Percentiles rank a stretch among this genome's conserved stretches.
These are phyloP conservation scores for Porodaedalea pini DNA, from an alignment of 1,284 basidiomycete species.

Conservation along the genomic window DNA sequence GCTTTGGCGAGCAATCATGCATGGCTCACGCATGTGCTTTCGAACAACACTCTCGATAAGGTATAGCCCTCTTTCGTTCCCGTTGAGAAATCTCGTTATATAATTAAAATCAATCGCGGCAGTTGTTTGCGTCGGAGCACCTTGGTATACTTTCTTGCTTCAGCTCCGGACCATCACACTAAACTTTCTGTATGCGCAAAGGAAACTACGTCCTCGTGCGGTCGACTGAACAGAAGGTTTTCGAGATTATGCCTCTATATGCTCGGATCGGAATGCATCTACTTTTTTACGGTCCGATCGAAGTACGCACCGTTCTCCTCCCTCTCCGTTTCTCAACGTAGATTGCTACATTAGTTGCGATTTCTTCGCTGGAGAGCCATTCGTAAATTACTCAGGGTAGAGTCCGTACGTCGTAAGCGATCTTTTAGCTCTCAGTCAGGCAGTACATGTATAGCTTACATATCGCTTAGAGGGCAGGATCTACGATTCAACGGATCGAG, in stretches of 20 bases:
- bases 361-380: conserved; percentile 39
- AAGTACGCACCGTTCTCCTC: conserved; percentile 2
- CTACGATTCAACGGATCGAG: conserved; percentile 26
- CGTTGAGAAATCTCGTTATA: background rate
- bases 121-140: conserved; percentile 19
- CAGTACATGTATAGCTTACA: background rate
- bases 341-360: conserved; percentile 26
- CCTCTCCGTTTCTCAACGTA: background rate
- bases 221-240: conserved; percentile 39
- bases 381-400: conserved; percentile 38
- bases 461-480: conserved; percentile 28
- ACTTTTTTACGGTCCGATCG: conserved; percentile 35
- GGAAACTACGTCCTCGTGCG: conserved; percentile 42
- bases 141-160: background rate
- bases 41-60: conserved; percentile 11
- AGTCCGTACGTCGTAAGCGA: conserved; percentile 43
- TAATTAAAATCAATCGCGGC: background rate
- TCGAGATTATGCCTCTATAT: conserved; percentile 50
- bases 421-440: background rate
- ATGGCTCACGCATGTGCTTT: conserved; percentile 18
- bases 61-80: background rate
- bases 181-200: conserved; percentile 1
- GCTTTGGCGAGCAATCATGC: background rate
- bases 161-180: background rate
- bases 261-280: conserved; percentile 40